Conservation (phyloP, 1,139 yeast species). For the Blastobotrys arbuscula region DNA sequence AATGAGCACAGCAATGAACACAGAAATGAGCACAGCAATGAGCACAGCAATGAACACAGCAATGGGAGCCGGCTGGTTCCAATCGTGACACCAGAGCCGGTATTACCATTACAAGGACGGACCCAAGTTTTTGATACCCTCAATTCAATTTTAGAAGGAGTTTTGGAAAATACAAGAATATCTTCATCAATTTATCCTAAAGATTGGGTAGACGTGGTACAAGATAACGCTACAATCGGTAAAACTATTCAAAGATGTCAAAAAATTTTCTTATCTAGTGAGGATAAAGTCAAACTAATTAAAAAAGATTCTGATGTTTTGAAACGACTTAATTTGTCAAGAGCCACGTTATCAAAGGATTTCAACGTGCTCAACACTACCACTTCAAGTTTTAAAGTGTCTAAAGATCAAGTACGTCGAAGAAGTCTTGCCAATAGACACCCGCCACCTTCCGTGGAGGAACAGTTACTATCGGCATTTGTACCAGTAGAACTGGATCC, state of each 20-base stretch:
- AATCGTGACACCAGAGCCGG: neutral
- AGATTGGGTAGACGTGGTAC: conserved; percentile 8
- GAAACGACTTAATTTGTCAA: neutral
- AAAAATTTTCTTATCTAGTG: neutral
- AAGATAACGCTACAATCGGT: neutral
- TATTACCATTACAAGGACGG: conserved; percentile 2
- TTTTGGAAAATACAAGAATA: neutral
- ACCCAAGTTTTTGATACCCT: neutral
- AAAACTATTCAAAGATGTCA: conserved; percentile 4
- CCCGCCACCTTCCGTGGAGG: neutral
- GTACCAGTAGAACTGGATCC: neutral
- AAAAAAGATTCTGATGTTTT: neutral
- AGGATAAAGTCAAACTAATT: neutral
- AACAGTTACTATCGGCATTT: neutral
- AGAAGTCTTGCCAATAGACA: neutral
- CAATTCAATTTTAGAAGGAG: conserved; percentile 2
- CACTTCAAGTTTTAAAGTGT: too few relatives aligned
- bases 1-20: too few relatives aligned
- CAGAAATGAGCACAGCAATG: too few relatives aligned
- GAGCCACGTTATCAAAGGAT: too few relatives aligned
- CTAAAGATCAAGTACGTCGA: neutral
- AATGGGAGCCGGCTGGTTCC: conserved; percentile 4
- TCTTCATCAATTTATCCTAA: neutral
- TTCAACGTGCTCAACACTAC: too few relatives aligned
- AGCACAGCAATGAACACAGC: too few relatives aligned